Evolutionary conservation across 176 grass and related monocot genomes (phyloP), one percentile per base, ranked within the genome.

Genomic region (Rhynchospora tenuis): DNA sequence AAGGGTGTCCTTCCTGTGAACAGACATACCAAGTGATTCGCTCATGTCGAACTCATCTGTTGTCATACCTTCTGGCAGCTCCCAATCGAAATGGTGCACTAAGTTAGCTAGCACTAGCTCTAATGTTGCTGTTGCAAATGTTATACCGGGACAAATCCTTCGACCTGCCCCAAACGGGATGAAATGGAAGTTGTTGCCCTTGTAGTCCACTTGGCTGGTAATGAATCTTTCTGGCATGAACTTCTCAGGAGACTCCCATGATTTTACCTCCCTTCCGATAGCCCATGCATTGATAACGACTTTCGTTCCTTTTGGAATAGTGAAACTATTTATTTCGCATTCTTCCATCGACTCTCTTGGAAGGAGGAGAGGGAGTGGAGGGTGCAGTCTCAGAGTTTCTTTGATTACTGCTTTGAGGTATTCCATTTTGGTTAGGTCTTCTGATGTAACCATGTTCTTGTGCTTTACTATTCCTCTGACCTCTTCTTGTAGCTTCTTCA

Each of bases 231-330:
- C 88, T 27, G 84, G 91, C 56, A 57, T 81, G 77, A 93, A 90
- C 84, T 79, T 86, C 84, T 90, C 88, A n/a, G 92, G 75, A 64
- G 61, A 16, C 12, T 12, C 7, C 92, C 92, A 94, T 26, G 86
- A 88, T 70, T 57, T 75, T 11, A 83, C 42, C 47, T 93, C 66
- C 23, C 89, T 86, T 72, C 44, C 46, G 42, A 91, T 69, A 56
- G 89, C 92, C 87, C 92, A 89, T 9, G 84, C 81, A 74, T 94
- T 94, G 78, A 89, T 58, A 45, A 91, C 47, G 16, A 89, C 82
- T 44, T 84, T 85, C 0, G 82, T 91, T 73, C 83, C 87, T 50
- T 29, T 42, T 0, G 79, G 71, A 28, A 94, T 60, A 58, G 83
- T 82, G 85, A 83, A 81, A 6, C 89, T 85, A 8, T 81, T 73